Percentiles rank a stretch among this genome's conserved stretches.
phyloP scores from a whole-genome alignment of 2,329 filamentous ascomycete genomes.

The Xylariaceae sp. region DNA sequence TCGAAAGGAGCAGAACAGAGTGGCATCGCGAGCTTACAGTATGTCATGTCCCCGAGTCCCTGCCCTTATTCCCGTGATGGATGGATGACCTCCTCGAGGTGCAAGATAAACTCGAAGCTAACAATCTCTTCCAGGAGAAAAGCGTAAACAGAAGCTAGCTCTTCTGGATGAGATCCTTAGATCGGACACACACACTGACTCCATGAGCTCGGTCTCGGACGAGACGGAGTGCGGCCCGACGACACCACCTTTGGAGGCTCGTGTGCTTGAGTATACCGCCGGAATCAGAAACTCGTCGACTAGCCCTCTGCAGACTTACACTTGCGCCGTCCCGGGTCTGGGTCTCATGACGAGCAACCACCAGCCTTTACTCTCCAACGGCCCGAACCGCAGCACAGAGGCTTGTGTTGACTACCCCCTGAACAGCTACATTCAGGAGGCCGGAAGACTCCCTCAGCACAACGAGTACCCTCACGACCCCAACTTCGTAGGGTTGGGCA shows the following conservation, averaged over 20 bases:
- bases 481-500: slow-evolving; percentile 16
- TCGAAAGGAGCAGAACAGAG: slow-evolving; percentile 31
- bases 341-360: slow-evolving; percentile 19
- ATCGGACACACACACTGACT: slow-evolving; percentile 28
- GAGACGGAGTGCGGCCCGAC: slow-evolving; percentile 25
- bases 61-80: background rate
- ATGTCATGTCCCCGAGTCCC: slow-evolving; percentile 15
- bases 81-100: background rate
- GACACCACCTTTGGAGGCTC: slow-evolving; percentile 11
- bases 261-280: slow-evolving; percentile 1
- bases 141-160: slow-evolving; percentile 40
- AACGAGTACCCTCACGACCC: slow-evolving; percentile 17
- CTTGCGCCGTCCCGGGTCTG: slow-evolving; percentile 14
- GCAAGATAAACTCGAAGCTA: slow-evolving; percentile 9
- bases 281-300: slow-evolving; percentile 22
- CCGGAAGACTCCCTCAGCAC: slow-evolving; percentile 13
- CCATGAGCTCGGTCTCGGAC: slow-evolving; percentile 30
- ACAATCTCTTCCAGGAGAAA: slow-evolving; percentile 34
- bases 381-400: slow-evolving; percentile 20
- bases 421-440: slow-evolving; percentile 19
- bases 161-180: slow-evolving; percentile 37
- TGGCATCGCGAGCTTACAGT: slow-evolving; percentile 33
- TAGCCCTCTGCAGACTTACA: slow-evolving; percentile 23
- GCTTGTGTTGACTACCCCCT: slow-evolving; percentile 22
- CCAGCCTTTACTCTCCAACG: slow-evolving; percentile 20